These are phyloP conservation scores for Suillus paluster DNA, from an alignment of 768 basidiomycete species.

Conservation along the genomic window DNA sequence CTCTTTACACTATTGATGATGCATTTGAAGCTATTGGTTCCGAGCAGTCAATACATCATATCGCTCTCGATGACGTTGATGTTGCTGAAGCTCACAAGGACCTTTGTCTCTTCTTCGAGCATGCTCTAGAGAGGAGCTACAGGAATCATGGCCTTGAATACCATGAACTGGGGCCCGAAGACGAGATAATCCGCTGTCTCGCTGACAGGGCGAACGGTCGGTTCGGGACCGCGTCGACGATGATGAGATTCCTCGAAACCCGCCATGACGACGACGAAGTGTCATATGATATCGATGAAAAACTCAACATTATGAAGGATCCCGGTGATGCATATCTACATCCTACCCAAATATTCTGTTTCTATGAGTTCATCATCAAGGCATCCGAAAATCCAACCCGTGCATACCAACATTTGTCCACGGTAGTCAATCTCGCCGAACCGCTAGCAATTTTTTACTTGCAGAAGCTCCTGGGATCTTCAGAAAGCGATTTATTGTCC, in stretches of 20 bases:
- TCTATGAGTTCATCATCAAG: constrained; percentile 1
- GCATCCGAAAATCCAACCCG: neutral
- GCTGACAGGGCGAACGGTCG: neutral
- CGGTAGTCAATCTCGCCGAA: constrained; percentile 1
- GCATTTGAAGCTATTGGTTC: neutral
- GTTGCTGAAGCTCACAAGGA: neutral
- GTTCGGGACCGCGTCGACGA: neutral
- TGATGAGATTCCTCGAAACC: neutral
- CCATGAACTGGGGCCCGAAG: neutral
- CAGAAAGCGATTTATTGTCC: neutral
- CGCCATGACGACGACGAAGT: neutral
- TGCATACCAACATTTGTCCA: constrained; percentile 2
- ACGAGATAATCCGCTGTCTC: neutral
- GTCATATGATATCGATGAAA: neutral
- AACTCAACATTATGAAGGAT: neutral
- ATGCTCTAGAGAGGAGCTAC: neutral
- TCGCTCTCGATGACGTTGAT: neutral
- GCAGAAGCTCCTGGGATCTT: neutral
- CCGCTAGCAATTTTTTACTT: neutral
- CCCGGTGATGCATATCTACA: neutral
- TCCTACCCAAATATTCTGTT: neutral
- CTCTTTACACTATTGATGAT: neutral
- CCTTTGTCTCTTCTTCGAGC: neutral
- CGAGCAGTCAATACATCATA: neutral
- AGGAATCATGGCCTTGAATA: neutral